phyloP scores from a whole-genome alignment of 768 basidiomycete genomes.

The Lentinula raphanica region DNA sequence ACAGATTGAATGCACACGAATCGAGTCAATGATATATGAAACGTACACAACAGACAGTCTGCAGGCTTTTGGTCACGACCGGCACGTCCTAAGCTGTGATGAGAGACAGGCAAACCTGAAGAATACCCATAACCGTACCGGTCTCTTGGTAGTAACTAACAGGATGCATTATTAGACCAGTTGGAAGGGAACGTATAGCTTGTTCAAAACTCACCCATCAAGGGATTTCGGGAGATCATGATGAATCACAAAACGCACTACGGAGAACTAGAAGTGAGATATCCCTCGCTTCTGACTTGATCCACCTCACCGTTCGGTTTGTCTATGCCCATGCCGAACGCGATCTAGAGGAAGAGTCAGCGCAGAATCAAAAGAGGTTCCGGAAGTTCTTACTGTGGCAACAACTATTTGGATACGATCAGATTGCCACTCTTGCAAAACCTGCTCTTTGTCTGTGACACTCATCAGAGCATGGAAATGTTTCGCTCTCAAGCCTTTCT shows the following conservation, averaged over 20 bases:
- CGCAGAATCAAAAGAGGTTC: not conserved
- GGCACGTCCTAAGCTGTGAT: constrained; percentile 52
- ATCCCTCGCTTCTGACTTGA: not conserved
- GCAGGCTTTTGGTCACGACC: constrained; percentile 85
- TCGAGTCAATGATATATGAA: constrained; percentile 30
- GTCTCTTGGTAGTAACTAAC: constrained; percentile 90
- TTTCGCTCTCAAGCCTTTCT: constrained; percentile 54
- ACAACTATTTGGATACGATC: constrained; percentile 78
- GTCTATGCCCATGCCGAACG: constrained; percentile 97
- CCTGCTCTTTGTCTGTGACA: constrained; percentile 52
- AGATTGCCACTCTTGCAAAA: constrained; percentile 70
- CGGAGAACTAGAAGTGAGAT: not conserved
- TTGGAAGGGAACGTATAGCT: not conserved
- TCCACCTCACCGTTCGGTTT: constrained; percentile 61
- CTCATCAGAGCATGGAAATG: constrained; percentile 86
- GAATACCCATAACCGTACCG: constrained; percentile 21
- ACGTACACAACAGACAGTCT: constrained; percentile 82
- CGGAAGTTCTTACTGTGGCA: constrained; percentile 63
- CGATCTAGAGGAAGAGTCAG: constrained; percentile 51
- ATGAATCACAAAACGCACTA: constrained; percentile 92
- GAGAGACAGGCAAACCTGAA: not conserved
- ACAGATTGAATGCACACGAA: constrained; percentile 1
- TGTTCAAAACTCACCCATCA: constrained; percentile 56
- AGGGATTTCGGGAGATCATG: constrained; percentile 75
- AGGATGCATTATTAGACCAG: constrained; percentile 4